These are phyloP conservation scores for Gautieria morchelliformis DNA, from an alignment of 768 basidiomycete genomes.

Conservation along the genomic window DNA sequence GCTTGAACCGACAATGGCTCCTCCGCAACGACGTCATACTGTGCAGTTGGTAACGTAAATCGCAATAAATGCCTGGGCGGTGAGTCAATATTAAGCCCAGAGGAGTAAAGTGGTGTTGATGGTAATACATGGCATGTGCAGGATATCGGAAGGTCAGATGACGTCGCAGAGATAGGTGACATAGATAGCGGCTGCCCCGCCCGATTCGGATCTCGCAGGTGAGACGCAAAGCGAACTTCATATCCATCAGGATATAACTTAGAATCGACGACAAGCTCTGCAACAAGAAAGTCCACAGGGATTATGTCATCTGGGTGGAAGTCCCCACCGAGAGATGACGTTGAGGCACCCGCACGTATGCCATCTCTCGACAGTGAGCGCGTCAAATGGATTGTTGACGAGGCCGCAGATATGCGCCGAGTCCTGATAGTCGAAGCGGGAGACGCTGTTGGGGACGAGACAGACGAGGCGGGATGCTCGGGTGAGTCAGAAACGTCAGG, in stretches of 20 bases:
- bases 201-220: not conserved
- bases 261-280: conserved; percentile 74
- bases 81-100: conserved; percentile 43
- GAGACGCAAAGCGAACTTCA: conserved; percentile 37
- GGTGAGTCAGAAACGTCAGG: not conserved
- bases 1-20: conserved; percentile 67
- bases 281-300: conserved; percentile 62
- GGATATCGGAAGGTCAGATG: conserved; percentile 39
- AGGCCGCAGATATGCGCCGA: conserved; percentile 11
- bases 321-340: conserved; percentile 54
- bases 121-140: conserved; percentile 69
- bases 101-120: conserved; percentile 72
- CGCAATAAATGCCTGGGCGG: conserved; percentile 67
- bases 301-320: conserved; percentile 31
- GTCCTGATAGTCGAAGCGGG: conserved; percentile 8
- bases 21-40: conserved; percentile 66
- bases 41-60: conserved; percentile 73
- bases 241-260: conserved; percentile 77
- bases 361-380: not conserved
- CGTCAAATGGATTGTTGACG: not conserved
- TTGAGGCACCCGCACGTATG: not conserved
- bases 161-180: conserved; percentile 12
- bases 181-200: not conserved
- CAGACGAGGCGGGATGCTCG: not conserved
- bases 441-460: conserved; percentile 9